Evolutionary conservation across 148 eudicot species (phyloP), one percentile per base, ranked within the genome.

Genomic region (Dianthus caryophyllus): DNA sequence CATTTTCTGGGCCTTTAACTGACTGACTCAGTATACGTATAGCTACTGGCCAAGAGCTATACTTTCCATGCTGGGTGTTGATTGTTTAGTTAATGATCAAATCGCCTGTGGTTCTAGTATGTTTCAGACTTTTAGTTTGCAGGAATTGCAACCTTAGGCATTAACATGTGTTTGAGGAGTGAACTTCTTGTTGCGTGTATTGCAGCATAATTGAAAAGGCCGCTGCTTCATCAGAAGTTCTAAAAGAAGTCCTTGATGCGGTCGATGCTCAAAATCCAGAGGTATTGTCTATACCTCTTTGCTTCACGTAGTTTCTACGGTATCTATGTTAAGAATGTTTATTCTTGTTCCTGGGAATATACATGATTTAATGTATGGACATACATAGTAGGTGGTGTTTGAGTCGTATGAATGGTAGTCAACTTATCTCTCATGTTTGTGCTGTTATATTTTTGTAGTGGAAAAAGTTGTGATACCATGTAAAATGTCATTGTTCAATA

Each of bases 201-300:
- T 77, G 71, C 96, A 94, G 99, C 72, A 84, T 94, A 67, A 84
- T 94, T 75, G 85, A 90, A 65, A 94, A 94, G 75, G 99, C 97
- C 65, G 80, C 75, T 69, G 76, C 96, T 64, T 90, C 97, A 4
- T 48, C 90, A 67, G 97, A 90, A 81, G 93, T 94, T 62, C 72
- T 94, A 66, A 80, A 86, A 72, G 99, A 94, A 72, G 99, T 94
- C 55, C 85, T 94, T 76, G 88, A 85, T 74, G 88, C 99, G 57
- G 87, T 94, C 64, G 83, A 88, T 74, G 54, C 77, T 72, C 88
- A 81, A 67, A 80, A 81, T 70, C 96, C 96, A 29, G 96, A 94
- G 96, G 99, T 94, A 64, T 64, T 24, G 56, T 31, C 58, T n/a
- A 38, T 30, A 24, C 39, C 25, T 18, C 0, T 24, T 63, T 44